These are phyloP conservation scores for Dothistroma pini DNA, from an alignment of 2,329 filamentous ascomycete species.

Conservation along the genomic window DNA sequence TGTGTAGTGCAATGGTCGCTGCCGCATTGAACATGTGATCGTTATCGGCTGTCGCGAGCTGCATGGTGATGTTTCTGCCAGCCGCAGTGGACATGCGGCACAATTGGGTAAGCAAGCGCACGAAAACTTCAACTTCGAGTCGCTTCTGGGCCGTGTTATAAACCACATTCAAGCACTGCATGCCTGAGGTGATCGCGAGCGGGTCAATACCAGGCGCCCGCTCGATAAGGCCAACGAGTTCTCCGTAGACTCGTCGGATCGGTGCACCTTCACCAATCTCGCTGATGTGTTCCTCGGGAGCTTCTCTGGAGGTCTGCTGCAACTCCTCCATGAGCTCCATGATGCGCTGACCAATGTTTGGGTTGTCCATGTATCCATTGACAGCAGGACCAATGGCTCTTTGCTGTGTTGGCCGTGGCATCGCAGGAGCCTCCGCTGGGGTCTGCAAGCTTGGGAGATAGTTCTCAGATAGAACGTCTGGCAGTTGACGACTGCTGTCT, in stretches of 20 bases:
- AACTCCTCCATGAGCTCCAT: conserved; percentile 55
- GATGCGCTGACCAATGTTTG: conserved; percentile 52
- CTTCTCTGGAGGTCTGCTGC: conserved; percentile 53
- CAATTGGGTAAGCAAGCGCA: conserved; percentile 58
- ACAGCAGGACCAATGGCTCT: conserved; percentile 45
- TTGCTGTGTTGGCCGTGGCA: conserved; percentile 57
- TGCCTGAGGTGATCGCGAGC: conserved; percentile 53
- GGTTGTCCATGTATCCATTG: conserved; percentile 59
- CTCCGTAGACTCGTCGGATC: conserved; percentile 57
- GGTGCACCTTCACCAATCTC: conserved; percentile 54
- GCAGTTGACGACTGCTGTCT: conserved; percentile 58
- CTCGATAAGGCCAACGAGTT: conserved; percentile 53
- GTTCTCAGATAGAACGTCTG: conserved; percentile 60
- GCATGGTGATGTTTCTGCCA: conserved; percentile 52
- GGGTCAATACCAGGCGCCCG: conserved; percentile 54
- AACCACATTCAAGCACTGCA: conserved; percentile 44
- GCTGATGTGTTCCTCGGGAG: conserved; percentile 55
- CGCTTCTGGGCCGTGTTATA: conserved; percentile 53
- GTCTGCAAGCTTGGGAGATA: conserved; percentile 62
- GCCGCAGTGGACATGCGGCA: conserved; percentile 58
- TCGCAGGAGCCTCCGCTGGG: conserved; percentile 58
- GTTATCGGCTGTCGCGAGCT: conserved; percentile 52
- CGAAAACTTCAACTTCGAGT: conserved; percentile 61
- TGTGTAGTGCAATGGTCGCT: conserved; percentile 58
- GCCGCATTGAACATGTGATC: conserved; percentile 61